Percentiles rank a stretch among this genome's conserved stretches.
These are phyloP conservation scores for Phytopythium mirpurense DNA, from an alignment of 352 stramenopile genomes.

Conservation along the genomic window DNA sequence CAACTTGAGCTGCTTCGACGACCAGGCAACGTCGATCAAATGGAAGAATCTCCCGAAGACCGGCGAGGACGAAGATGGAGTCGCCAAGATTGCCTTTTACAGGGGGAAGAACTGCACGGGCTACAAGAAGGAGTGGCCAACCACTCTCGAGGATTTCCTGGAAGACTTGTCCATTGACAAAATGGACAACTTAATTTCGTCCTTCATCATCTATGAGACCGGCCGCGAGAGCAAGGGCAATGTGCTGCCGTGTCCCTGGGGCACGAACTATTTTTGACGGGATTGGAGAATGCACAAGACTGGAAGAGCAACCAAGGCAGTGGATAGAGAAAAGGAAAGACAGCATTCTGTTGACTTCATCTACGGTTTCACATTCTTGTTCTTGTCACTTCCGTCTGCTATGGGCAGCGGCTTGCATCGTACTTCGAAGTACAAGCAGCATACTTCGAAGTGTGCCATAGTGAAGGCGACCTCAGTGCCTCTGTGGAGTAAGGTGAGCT, in stretches of 20 bases:
- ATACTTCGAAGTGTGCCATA: no score
- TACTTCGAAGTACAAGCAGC: no score
- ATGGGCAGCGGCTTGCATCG: no score
- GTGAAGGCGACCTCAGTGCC: no score
- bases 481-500: no score
- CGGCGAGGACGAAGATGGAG: conserved; percentile 8
- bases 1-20: conserved; percentile 26
- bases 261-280: not conserved
- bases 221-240: conserved; percentile 9
- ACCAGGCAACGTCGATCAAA: conserved; percentile 16
- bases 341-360: no score
- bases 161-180: conserved; percentile 18
- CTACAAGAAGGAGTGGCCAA: conserved; percentile 11
- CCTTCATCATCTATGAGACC: conserved; percentile 27
- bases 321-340: no score
- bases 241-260: conserved; percentile 16
- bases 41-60: conserved; percentile 14
- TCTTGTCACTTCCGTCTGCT: no score
- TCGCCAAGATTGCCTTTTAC: conserved; percentile 25
- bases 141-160: conserved; percentile 12
- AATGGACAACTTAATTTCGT: conserved; percentile 21
- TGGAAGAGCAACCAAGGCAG: no score
- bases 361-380: no score
- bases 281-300: no score
- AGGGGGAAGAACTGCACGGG: conserved; percentile 18